phyloP scores from a whole-genome alignment of 2,329 filamentous ascomycete species.

The Bipolaris cookei region DNA sequence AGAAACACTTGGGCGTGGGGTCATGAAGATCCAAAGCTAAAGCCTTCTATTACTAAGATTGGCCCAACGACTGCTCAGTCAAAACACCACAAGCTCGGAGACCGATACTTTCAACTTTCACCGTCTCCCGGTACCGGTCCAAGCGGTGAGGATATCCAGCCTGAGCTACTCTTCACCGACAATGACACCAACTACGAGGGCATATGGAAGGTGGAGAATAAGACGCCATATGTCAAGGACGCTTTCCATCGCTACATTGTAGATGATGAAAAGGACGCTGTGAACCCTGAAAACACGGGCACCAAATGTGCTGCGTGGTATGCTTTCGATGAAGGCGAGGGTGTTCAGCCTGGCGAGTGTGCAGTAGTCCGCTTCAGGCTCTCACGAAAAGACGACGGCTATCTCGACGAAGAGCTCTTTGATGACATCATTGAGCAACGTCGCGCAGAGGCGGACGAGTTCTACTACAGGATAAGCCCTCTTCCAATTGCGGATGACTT shows the following conservation, averaged over 20 bases:
- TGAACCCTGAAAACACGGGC: constrained; percentile 80
- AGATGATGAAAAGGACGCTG: constrained; percentile 75
- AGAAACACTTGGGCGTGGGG: constrained; percentile 98
- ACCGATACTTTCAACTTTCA: constrained; percentile 82
- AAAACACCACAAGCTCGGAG: constrained; percentile 79
- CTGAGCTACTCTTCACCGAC: constrained; percentile 87
- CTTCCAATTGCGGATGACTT: constrained; percentile 92
- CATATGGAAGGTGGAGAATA: constrained; percentile 77
- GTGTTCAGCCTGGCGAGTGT: constrained; percentile 87
- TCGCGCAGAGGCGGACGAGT: constrained; percentile 90
- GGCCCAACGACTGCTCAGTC: constrained; percentile 74
- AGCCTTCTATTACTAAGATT: constrained; percentile 75
- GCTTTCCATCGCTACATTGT: constrained; percentile 91
- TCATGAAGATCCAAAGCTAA: constrained; percentile 73
- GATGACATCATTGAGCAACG: constrained; percentile 89
- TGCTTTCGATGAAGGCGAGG: constrained; percentile 85
- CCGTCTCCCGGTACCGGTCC: constrained; percentile 85
- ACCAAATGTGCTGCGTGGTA: constrained; percentile 95
- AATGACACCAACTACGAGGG: constrained; percentile 88
- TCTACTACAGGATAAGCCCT: constrained; percentile 91
- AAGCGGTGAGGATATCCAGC: constrained; percentile 81
- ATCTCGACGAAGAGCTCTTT: constrained; percentile 90
- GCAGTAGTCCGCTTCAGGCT: constrained; percentile 93
- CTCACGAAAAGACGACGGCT: constrained; percentile 74
- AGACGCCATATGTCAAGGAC: constrained; percentile 87